phyloP scores from a whole-genome alignment of 106 monocot species.

The Acanthochlamys bracteata region DNA sequence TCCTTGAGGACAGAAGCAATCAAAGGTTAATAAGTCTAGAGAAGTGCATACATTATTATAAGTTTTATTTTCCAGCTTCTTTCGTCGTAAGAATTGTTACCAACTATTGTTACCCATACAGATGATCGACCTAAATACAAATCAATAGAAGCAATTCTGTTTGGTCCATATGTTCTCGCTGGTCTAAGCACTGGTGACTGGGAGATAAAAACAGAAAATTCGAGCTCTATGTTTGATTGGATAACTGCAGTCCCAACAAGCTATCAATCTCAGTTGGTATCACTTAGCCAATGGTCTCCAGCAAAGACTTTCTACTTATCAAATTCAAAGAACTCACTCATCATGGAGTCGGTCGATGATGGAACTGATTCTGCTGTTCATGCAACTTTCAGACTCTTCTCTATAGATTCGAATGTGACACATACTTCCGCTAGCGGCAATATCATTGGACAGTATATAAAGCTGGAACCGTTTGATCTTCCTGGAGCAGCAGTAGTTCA shows the following conservation, averaged over 20 bases:
- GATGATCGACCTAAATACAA: slow-evolving; percentile 69
- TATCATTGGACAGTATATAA: slow-evolving; percentile 11
- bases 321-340: slow-evolving; percentile 39
- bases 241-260: slow-evolving; percentile 49
- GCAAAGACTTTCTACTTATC: slow-evolving; percentile 27
- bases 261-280: slow-evolving; percentile 41
- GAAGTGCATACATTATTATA: not conserved
- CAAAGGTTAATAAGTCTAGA: too few species aligned
- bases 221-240: slow-evolving; percentile 48
- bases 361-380: slow-evolving; percentile 57
- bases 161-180: slow-evolving; percentile 80
- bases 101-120: slow-evolving; percentile 15
- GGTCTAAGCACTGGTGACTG: slow-evolving; percentile 71
- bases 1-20: slow-evolving; percentile 62
- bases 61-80: not conserved
- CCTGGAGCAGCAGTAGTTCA: slow-evolving; percentile 56
- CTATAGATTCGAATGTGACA: slow-evolving; percentile 2
- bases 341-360: slow-evolving; percentile 42
- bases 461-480: slow-evolving; percentile 65
- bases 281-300: slow-evolving; percentile 45
- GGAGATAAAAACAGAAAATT: slow-evolving; percentile 39
- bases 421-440: not conserved
- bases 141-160: slow-evolving; percentile 68
- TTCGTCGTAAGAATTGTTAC: not conserved
- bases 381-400: slow-evolving; percentile 59